These are phyloP conservation scores for Monosporozyma yasuniensis DNA, from an alignment of 805 yeast species.

Conservation along the genomic window DNA sequence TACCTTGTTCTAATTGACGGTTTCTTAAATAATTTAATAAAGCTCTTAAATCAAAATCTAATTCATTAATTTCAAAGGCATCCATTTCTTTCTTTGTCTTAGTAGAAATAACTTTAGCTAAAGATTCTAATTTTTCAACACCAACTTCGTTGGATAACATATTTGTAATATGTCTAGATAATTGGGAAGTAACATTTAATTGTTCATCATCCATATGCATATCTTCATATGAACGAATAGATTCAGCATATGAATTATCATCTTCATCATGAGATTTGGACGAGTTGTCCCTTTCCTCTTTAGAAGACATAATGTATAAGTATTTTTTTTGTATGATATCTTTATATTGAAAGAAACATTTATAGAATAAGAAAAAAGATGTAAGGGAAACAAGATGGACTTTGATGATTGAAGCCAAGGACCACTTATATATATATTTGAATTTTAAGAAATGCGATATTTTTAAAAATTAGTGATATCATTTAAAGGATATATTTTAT, in stretches of 20 bases:
- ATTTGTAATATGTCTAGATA: constrained; percentile 26
- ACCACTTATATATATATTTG: background rate
- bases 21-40: constrained; percentile 34
- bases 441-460: too few relatives aligned
- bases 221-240: constrained; percentile 18
- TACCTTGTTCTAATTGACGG: constrained; percentile 36
- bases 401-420: background rate
- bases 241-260: constrained; percentile 18
- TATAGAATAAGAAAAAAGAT: background rate
- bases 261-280: constrained; percentile 14
- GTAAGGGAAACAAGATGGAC: background rate
- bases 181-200: constrained; percentile 19
- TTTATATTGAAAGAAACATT: background rate
- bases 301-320: constrained; percentile 13
- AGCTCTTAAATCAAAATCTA: constrained; percentile 40
- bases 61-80: constrained; percentile 35
- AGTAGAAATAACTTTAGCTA: constrained; percentile 43
- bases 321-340: background rate
- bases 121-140: constrained; percentile 36
- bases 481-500: too few relatives aligned
- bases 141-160: constrained; percentile 31
- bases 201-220: constrained; percentile 15
- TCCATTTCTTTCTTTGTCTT: constrained; percentile 40
- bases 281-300: constrained; percentile 13
- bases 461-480: background rate